Evolutionary conservation across 192 early-diverging fungal genomes (phyloP).

Genomic region (Chytriomyces sp.): DNA sequence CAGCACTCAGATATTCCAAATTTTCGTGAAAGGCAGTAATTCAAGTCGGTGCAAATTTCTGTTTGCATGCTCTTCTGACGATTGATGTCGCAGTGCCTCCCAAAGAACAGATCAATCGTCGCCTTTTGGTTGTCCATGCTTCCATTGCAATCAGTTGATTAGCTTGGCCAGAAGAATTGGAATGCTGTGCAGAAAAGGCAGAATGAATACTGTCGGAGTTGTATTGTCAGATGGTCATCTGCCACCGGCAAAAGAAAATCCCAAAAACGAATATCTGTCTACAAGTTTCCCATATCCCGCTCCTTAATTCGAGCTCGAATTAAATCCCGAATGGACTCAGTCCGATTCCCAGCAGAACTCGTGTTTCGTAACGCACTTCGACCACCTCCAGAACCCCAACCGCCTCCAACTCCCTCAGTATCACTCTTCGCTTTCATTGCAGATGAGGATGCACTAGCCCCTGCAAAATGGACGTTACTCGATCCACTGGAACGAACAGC

Average conservation of each 20-base stretch:
- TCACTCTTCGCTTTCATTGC: conserved; percentile 30
- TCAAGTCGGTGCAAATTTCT: too few relatives aligned
- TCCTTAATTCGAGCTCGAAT: conserved; percentile 33
- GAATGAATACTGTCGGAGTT: too few relatives aligned
- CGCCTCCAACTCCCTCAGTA: conserved; percentile 22
- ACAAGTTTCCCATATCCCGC: conserved; percentile 14
- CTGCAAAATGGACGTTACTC: neutral
- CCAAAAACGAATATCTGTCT: neutral
- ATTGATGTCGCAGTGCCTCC: too few relatives aligned
- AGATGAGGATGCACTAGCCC: neutral
- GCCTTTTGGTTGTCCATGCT: too few relatives aligned
- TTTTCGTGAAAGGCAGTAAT: too few relatives aligned
- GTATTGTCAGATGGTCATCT: too few relatives aligned
- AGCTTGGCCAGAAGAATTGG: too few relatives aligned
- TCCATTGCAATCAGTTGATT: too few relatives aligned
- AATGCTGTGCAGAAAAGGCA: too few relatives aligned
- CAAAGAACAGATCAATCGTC: too few relatives aligned
- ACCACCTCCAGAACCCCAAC: neutral
- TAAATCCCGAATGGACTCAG: conserved; percentile 28
- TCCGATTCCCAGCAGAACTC: conserved; percentile 9
- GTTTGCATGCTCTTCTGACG: too few relatives aligned
- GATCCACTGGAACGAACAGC: neutral
- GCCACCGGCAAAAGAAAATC: neutral
- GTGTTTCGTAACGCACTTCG: neutral
- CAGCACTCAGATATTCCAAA: too few relatives aligned